Evolutionary conservation across 345 rosid species (phyloP).

Genomic region (Nephelium lappaceum): DNA sequence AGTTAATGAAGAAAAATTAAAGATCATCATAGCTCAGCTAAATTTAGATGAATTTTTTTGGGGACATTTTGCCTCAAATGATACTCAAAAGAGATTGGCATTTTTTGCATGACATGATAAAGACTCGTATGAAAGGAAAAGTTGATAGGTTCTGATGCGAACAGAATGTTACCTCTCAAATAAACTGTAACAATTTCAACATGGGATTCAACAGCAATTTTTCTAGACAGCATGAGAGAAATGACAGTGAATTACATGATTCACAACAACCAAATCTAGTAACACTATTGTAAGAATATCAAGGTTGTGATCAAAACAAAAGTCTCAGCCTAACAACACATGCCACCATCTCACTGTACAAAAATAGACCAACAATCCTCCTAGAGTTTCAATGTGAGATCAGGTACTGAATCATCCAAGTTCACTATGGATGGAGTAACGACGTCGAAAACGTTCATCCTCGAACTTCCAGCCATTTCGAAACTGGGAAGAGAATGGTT

Average conservation of each 20-base stretch:
- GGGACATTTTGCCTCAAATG: too few relatives aligned
- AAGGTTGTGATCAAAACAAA: neutral
- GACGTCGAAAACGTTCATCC: conserved; percentile 38
- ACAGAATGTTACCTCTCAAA: neutral
- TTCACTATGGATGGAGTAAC: conserved; percentile 32
- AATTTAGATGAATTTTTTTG: too few relatives aligned
- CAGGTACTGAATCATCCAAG: conserved; percentile 52
- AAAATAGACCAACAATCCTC: conserved; percentile 16
- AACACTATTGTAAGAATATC: neutral
- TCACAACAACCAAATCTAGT: conserved; percentile 10
- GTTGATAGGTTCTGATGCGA: neutral
- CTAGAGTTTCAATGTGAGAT: conserved; percentile 69
- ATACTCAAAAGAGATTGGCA: too few relatives aligned
- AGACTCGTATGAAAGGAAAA: too few relatives aligned
- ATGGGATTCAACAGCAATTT: neutral
- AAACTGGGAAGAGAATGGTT: conserved; percentile 30
- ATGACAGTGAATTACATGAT: conserved; percentile 8
- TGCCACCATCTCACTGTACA: conserved; percentile 27
- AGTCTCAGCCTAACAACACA: neutral
- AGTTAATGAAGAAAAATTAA: too few relatives aligned
- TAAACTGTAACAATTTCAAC: neutral
- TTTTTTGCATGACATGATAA: too few relatives aligned
- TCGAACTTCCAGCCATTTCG: conserved; percentile 33
- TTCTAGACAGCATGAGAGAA: conserved; percentile 6
- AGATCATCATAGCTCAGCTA: too few relatives aligned